Base-by-base conservation (phyloP, 345 rosid species). In the Pistacia vera region DNA sequence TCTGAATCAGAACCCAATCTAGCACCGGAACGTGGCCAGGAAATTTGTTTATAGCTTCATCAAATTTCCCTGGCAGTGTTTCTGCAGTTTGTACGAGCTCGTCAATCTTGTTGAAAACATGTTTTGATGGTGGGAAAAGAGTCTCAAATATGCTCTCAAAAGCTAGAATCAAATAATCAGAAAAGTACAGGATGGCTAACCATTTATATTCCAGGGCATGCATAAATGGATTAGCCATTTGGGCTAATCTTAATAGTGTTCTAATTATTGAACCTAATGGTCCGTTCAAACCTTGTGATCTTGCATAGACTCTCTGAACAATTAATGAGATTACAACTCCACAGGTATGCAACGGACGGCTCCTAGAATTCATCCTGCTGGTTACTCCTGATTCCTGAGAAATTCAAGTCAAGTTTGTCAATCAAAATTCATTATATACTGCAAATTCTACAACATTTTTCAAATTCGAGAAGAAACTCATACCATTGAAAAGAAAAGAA, bases 301-400 rank as follows among this genome's bases (percentile, higher is more conserved):
- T 82, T 61, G 12, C 69, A 80, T 76, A 90, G 13, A 83, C 80
- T 57, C 80, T 82, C 3, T 73, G 80, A 48, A 77, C 76, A 18
- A 81, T 84, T 41, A 78, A 76, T 8, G 87, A 59, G 51, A 85
- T 67, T 4, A 84, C 84, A 63, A 73, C 80, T 35, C 82, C 85
- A 72, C 86, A 85, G 1, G 96, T 85, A 65, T 88, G 88, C 82
- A 95, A 80, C 20, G 93, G 98, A 18, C 86, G 88, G 14, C 81
- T 84, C 67, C 90, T 69, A 22, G 73, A 58, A 72, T 67, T 80
- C 85, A 77, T 82, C 33, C 64, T 48, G 41, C 18, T 60, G 51
- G 54, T 64, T 16, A 73, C 44, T 22, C 64, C 30, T 71, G 76
- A 70, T 44, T 75, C 83, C 88, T 83, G 83, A 22, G 14, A 55